Evolutionary conservation across 2,329 filamentous ascomycete genomes (phyloP), one percentile per base, ranked within the genome.

Genomic region (Escovopsis sp.): DNA sequence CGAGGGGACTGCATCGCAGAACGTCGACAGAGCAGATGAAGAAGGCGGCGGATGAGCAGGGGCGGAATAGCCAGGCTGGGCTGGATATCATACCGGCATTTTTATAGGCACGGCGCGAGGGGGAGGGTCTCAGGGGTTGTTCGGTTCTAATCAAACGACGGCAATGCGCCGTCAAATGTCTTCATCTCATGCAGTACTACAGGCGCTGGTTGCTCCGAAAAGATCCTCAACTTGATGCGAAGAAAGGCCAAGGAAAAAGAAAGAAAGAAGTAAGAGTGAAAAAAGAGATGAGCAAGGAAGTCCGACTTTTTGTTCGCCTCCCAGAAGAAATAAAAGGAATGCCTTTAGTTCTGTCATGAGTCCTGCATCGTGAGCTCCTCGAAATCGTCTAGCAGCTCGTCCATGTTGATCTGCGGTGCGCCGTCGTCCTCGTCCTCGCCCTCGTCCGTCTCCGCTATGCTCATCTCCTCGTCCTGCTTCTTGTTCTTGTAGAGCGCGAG

Each of bases 341-440:
- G 45, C 53, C 49, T 47, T 48, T 43, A 47, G 47, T 37, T 30
- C 47, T 49, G 47, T 34, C 26, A 42, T 40, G 23, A 36, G 18
- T 60, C 58, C 44, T 55, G 46, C 56, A 61, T 45, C 39, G 58
- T 79, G 59, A 94, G 75, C 55, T 94, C 88, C 57, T 94, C 87
- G 68, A 95, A 87, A 60, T 94, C 88, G 59, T 95, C 88, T 55
- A 94, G 69, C 56, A 95, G 62, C 60, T 88, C 83, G 18, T 89
- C 74, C 77, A 89, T 80, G 57, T 78, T 70, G 51, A 91, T 80
- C 54, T 75, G 70, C 4, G 84, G 84, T 40, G 70, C 72, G 36
- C 23, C 23, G 6, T 23, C 23, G 23, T 23, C 23, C 23, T 78
- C 78, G 36, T 75, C 77, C 7, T 82, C 80, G 12, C 72, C 74